Evolutionary conservation across 139 green algal genomes (phyloP).

Genomic region (Micromonas commoda): DNA sequence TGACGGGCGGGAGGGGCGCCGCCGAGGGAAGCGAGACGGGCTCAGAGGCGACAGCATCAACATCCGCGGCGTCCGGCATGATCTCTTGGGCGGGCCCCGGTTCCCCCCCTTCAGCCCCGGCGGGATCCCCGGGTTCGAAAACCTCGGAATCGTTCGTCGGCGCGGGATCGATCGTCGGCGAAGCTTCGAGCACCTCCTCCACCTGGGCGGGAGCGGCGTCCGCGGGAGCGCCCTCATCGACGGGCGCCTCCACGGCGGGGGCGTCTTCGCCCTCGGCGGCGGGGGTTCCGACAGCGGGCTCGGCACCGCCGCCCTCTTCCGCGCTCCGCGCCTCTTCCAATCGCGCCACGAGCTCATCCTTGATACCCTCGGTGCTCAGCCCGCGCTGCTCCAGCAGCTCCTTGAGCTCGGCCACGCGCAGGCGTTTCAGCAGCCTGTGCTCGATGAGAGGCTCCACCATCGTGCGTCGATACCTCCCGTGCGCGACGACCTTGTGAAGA

Average conservation of each 20-base stretch:
- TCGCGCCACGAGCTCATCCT: constrained; percentile 11
- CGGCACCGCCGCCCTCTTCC: neutral
- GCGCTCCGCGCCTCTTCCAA: neutral
- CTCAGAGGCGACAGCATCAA: neutral
- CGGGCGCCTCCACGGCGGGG: neutral
- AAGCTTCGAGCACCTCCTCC: neutral
- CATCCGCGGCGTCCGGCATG: too few species aligned
- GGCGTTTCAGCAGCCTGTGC: neutral
- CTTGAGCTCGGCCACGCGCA: neutral
- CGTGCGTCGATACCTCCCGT: neutral
- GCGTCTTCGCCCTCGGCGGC: neutral
- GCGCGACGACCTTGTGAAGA: too few species aligned
- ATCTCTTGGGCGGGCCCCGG: too few species aligned
- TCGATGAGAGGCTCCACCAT: neutral
- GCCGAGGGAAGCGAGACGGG: too few species aligned
- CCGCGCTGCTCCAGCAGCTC: neutral
- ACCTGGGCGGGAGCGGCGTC: neutral
- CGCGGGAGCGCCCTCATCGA: neutral
- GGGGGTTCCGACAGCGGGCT: too few species aligned
- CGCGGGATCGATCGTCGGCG: neutral
- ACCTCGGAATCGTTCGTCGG: neutral
- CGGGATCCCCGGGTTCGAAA: too few species aligned
- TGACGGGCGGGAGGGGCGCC: neutral
- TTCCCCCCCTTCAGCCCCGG: too few species aligned
- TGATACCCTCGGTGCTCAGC: neutral